phyloP scores from a whole-genome alignment of 108 stramenopile species.

The Craspedostauros australis region DNA sequence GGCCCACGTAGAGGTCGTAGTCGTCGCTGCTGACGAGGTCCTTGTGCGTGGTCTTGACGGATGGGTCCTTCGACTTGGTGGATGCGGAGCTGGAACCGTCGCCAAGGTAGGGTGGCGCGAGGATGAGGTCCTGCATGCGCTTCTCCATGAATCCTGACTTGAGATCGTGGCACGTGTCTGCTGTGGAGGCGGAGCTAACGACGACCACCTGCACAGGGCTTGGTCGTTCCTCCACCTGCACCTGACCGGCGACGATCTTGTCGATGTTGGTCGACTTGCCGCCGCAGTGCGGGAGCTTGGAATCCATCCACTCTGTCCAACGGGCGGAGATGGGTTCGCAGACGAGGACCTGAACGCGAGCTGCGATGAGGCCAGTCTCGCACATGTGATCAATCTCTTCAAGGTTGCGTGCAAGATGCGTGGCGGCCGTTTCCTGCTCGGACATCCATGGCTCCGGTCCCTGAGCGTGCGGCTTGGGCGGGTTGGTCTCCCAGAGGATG shows the following conservation, averaged over 20 bases:
- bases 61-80: constrained; percentile 25
- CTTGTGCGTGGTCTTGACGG: constrained; percentile 69
- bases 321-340: constrained; percentile 77
- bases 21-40: constrained; percentile 82
- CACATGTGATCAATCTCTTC: constrained; percentile 85
- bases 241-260: constrained; percentile 8
- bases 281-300: constrained; percentile 65
- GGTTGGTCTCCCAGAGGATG: constrained; percentile 82
- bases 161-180: constrained; percentile 78
- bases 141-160: constrained; percentile 87
- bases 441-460: constrained; percentile 70
- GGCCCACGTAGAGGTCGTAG: constrained; percentile 74
- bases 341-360: constrained; percentile 74
- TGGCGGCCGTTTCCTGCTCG: constrained; percentile 81
- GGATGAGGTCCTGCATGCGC: constrained; percentile 69
- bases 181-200: constrained; percentile 64
- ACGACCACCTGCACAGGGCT: constrained; percentile 85
- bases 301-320: constrained; percentile 89
- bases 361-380: constrained; percentile 73
- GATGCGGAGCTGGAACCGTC: constrained; percentile 23
- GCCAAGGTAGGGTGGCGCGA: constrained; percentile 70
- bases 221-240: constrained; percentile 68
- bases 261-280: constrained; percentile 55
- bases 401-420: constrained; percentile 72
- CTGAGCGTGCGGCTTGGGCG: constrained; percentile 46